Percentiles rank a stretch among this genome's conserved stretches.
phyloP scores from a whole-genome alignment of 2,329 filamentous ascomycete genomes.

The Pyricularia grisea region DNA sequence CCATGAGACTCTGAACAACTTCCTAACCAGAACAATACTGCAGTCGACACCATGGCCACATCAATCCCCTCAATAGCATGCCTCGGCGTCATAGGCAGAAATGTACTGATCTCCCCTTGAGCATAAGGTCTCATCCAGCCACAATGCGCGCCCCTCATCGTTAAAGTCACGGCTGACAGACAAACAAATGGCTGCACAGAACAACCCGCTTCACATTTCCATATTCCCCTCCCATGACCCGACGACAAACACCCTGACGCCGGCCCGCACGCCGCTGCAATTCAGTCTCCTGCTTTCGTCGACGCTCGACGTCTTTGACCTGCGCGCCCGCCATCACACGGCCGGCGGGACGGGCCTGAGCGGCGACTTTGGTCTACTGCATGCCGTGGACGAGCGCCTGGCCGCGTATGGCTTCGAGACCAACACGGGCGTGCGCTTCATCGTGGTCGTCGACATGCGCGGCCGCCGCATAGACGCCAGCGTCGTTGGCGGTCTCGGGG shows the following conservation, averaged over 20 bases:
- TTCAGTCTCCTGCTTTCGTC: slow-evolving; percentile 87
- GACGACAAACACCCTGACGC: slow-evolving; percentile 37
- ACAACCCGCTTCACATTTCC: slow-evolving; percentile 90
- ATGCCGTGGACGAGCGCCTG: slow-evolving; percentile 86
- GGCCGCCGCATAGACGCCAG: slow-evolving; percentile 45
- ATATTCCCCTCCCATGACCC: slow-evolving; percentile 71
- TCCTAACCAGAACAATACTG: not conserved
- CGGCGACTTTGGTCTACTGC: slow-evolving; percentile 83
- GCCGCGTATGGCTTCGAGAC: slow-evolving; percentile 95
- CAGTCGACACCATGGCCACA: slow-evolving; percentile 38
- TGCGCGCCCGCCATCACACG: slow-evolving; percentile 64
- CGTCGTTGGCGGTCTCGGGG: not conserved
- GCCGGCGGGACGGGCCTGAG: slow-evolving; percentile 42
- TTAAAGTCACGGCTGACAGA: slow-evolving; percentile 7
- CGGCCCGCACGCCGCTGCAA: slow-evolving; percentile 67
- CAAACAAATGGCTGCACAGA: slow-evolving; percentile 32
- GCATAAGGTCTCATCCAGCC: not conserved
- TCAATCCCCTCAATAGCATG: slow-evolving; percentile 77
- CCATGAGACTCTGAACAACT: not conserved
- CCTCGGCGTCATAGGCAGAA: slow-evolving; percentile 86
- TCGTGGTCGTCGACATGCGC: slow-evolving; percentile 85
- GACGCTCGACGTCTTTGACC: slow-evolving; percentile 88
- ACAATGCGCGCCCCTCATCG: not conserved
- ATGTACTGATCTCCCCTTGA: slow-evolving; percentile 42
- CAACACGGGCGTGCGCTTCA: slow-evolving; percentile 86